These are phyloP conservation scores for Alternaria burnsii DNA, from an alignment of 2,329 filamentous ascomycete genomes.

Conservation along the genomic window DNA sequence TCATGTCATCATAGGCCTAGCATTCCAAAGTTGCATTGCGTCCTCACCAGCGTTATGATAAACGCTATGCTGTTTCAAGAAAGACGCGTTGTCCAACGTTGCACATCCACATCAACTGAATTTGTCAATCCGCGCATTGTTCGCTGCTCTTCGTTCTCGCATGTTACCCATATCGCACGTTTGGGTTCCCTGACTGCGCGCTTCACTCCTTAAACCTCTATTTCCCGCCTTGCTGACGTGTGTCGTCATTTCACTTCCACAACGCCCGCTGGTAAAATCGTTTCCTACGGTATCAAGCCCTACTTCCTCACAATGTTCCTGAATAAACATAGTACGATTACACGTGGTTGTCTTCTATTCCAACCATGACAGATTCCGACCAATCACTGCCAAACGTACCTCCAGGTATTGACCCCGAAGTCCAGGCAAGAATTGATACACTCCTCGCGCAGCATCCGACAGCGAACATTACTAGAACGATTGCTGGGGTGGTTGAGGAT, in stretches of 20 bases:
- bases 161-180: accelerated
- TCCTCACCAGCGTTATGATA: background rate
- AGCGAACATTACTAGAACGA: accelerated
- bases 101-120: no score
- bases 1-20: background rate
- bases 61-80: background rate
- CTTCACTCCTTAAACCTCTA: background rate
- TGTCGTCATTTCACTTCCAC: background rate
- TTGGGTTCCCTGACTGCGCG: background rate
- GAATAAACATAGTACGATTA: background rate
- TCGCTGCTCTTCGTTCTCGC: background rate
- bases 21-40: background rate
- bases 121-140: background rate
- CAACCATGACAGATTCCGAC: background rate
- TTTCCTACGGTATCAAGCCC: background rate
- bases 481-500: accelerated
- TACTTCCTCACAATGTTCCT: background rate
- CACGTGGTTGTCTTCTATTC: background rate
- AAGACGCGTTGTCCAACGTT: background rate
- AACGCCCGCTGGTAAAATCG: background rate
- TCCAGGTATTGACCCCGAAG: background rate
- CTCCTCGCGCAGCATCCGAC: background rate
- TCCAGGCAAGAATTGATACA: background rate
- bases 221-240: background rate
- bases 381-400: background rate